Percentiles rank a stretch among this genome's conserved stretches.
Conservation (phyloP, 169 alveolate species). For the Plasmodium fragile region DNA sequence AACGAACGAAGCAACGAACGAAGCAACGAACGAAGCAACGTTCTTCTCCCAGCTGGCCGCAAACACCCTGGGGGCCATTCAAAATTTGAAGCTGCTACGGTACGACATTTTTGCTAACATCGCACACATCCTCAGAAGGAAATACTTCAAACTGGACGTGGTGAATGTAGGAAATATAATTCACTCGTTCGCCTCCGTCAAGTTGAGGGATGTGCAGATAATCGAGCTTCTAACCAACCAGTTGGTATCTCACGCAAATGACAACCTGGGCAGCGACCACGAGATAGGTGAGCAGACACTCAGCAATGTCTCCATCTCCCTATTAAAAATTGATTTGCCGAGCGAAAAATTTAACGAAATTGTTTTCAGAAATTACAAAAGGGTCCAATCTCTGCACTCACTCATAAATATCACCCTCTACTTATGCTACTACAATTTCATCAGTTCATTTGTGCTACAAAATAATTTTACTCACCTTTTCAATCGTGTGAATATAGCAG, state of each 20-base stretch:
- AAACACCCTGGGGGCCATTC: slow-evolving; percentile 61
- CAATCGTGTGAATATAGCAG: background rate
- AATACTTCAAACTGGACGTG: background rate
- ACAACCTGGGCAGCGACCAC: background rate
- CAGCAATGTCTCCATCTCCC: slow-evolving; percentile 39
- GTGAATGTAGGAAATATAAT: slow-evolving; percentile 39
- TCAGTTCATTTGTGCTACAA: background rate
- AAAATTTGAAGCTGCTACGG: slow-evolving; percentile 34
- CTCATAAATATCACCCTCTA: slow-evolving; percentile 67
- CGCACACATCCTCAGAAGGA: slow-evolving; percentile 14
- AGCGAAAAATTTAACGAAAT: slow-evolving; percentile 18
- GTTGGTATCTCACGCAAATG: background rate
- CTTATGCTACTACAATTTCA: slow-evolving; percentile 40
- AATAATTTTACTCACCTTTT: slow-evolving; percentile 34
- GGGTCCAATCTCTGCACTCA: slow-evolving; percentile 27
- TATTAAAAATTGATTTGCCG: slow-evolving; percentile 44
- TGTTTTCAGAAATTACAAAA: slow-evolving; percentile 39
- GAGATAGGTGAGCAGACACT: slow-evolving; percentile 27
- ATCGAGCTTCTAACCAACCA: slow-evolving; percentile 2
- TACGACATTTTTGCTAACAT: slow-evolving; percentile 22
- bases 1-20: background rate
- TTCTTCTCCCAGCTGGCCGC: slow-evolving; percentile 50
- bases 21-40: background rate
- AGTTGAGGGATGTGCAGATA: slow-evolving; percentile 15
- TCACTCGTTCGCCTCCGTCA: slow-evolving; percentile 65